These are phyloP conservation scores for Phaeodactylum tricornutum DNA, from an alignment of 108 stramenopile genomes.

Conservation along the genomic window DNA sequence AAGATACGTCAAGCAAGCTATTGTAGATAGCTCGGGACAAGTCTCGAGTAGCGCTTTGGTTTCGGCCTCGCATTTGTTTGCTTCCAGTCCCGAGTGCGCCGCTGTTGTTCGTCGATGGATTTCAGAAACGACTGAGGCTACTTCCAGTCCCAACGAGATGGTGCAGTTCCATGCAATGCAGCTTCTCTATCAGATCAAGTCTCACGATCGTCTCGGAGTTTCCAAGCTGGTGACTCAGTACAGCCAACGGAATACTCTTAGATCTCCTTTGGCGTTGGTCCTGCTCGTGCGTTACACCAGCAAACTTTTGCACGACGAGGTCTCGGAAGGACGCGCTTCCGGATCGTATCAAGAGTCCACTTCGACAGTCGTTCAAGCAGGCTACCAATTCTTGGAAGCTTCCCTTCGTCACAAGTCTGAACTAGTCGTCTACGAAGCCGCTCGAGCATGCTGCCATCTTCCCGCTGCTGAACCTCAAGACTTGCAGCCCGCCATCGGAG, in stretches of 20 bases:
- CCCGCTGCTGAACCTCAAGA: slow-evolving; percentile 90
- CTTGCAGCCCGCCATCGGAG: slow-evolving; percentile 90
- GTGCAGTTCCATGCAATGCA: slow-evolving; percentile 98
- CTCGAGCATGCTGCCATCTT: slow-evolving; percentile 93
- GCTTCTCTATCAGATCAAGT: slow-evolving; percentile 97
- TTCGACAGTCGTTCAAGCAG: slow-evolving; percentile 67
- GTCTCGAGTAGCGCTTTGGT: slow-evolving; percentile 95
- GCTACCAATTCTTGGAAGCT: slow-evolving; percentile 89
- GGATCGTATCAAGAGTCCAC: slow-evolving; percentile 41
- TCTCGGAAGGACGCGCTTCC: slow-evolving; percentile 48
- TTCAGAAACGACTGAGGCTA: slow-evolving; percentile 89
- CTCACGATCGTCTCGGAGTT: slow-evolving; percentile 92
- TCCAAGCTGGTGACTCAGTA: slow-evolving; percentile 92
- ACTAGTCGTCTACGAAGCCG: slow-evolving; percentile 98
- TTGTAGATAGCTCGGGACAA: slow-evolving; percentile 92
- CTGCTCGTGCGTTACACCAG: slow-evolving; percentile 94
- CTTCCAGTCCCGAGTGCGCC: slow-evolving; percentile 57
- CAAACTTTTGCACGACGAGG: slow-evolving; percentile 76
- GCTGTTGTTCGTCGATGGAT: slow-evolving; percentile 89
- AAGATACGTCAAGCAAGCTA: slow-evolving; percentile 97
- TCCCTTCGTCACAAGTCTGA: slow-evolving; percentile 91
- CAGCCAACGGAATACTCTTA: slow-evolving; percentile 78
- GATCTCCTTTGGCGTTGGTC: slow-evolving; percentile 88
- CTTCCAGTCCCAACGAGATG: slow-evolving; percentile 90
- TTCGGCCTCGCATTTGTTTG: slow-evolving; percentile 75